Evolutionary conservation across 108 stramenopile genomes (phyloP).

Genomic region (Discostella pseudostelligera): DNA sequence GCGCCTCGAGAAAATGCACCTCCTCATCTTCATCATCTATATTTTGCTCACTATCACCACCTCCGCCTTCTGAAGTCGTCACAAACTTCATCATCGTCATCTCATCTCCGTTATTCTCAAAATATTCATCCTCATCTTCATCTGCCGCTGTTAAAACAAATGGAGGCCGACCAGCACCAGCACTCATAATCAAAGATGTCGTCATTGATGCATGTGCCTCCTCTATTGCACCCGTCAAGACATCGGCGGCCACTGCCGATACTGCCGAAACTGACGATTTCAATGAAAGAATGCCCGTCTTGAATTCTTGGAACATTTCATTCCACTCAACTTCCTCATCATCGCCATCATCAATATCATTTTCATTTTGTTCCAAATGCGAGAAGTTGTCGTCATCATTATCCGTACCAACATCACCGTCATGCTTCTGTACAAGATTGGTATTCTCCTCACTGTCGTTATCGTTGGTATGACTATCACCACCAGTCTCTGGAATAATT

Average conservation of each 20-base stretch:
- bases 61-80: constrained; percentile 7
- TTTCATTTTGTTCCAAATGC: not conserved
- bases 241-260: constrained; percentile 1
- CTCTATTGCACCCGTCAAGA: not conserved
- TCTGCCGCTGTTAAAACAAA: constrained; percentile 26
- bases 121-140: constrained; percentile 19
- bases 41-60: constrained; percentile 14
- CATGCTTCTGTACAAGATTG: no score
- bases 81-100: not conserved
- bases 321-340: constrained; percentile 11
- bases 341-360: not conserved
- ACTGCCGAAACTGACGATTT: not conserved
- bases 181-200: constrained; percentile 6
- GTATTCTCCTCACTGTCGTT: no score
- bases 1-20: constrained; percentile 8
- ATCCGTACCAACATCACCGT: no score
- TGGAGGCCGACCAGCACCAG: constrained; percentile 6
- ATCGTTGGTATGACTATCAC: no score
- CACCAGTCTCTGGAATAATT: no score
- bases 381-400: not conserved
- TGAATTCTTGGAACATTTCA: constrained; percentile 12
- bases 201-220: not conserved
- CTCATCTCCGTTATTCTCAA: constrained; percentile 13
- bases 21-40: constrained; percentile 31
- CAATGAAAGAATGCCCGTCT: constrained; percentile 1